Evolutionary conservation across 1,139 yeast species (phyloP).

Genomic region (Tardiomyces depauwii): DNA sequence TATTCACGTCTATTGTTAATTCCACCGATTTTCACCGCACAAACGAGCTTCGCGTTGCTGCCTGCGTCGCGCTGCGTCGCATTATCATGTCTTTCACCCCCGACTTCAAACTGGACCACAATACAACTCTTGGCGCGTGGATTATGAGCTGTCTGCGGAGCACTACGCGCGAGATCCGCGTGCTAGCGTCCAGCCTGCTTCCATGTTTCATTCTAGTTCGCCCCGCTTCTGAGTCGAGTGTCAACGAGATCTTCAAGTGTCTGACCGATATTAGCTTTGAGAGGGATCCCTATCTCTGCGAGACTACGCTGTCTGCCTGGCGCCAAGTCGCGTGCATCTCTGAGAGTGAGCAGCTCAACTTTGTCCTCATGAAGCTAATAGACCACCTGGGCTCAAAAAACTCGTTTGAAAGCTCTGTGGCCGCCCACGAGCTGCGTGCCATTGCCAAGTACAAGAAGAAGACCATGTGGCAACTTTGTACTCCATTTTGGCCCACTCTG

Average conservation of each 20-base stretch:
- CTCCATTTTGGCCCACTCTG: conserved; percentile 72
- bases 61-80: conserved; percentile 1
- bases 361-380: conserved; percentile 45
- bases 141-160: conserved; percentile 16
- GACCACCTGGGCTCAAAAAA: conserved; percentile 49
- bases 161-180: conserved; percentile 16
- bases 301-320: conserved; percentile 50
- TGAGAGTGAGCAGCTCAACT: conserved; percentile 53
- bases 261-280: conserved; percentile 28
- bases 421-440: conserved; percentile 43
- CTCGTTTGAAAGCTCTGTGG: conserved; percentile 52
- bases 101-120: conserved; percentile 10
- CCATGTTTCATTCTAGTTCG: conserved; percentile 12
- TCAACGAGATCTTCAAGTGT: conserved; percentile 9
- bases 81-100: conserved; percentile 4
- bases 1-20: background rate
- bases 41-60: background rate
- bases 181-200: conserved; percentile 15
- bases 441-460: conserved; percentile 31
- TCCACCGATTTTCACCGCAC: background rate
- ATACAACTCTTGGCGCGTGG: conserved; percentile 19
- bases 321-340: conserved; percentile 48
- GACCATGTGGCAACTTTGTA: conserved; percentile 45
- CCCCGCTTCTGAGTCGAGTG: conserved; percentile 3
- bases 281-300: conserved; percentile 39